Base-by-base conservation (phyloP, 768 basidiomycete genomes). In the Serendipita sp. region DNA sequence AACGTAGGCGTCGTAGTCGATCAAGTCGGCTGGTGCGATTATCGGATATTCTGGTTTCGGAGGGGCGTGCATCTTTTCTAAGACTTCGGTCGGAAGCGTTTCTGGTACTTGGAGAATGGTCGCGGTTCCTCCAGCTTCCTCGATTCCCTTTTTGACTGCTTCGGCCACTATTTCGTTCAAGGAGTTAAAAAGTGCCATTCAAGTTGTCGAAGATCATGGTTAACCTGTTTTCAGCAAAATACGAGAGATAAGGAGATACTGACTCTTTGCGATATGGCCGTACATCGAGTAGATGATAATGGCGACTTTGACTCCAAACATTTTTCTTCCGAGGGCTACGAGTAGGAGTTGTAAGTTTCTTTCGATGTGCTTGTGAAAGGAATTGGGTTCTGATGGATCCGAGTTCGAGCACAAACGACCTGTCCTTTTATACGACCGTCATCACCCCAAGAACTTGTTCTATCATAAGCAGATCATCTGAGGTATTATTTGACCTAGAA, bases 41-140 rank as follows among this genome's bases (percentile, higher is more conserved):
- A 88, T 70, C 2, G 90, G 89, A 73, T 89, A 89, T 68, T 80
- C 74, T 56, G 81, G 81, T 73, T 89, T 89, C 30, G 85, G 73
- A 7, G 85, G 81, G 2, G 88, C 89, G 66, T 85, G 74, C 83
- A 95, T 81, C 72, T 80, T 80, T 54, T 71, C 70, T 45, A 92
- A 78, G 58, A 91, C 72, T 4, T 89, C 86, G 8, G 78, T 71
- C 2, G 86, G 70, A 60, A 94, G 85, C 0, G 90, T 94, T 76
- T 94, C 92, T 62, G 83, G 70, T 66, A 94, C 80, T 78, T 81
- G 80, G 71, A 74, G 80, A 66, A 80, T 81, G 38, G 74, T 75
- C 2, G 72, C 79, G 13, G 7, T 68, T 13, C 79, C 79, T 11
- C 80, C 79, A 1, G 78, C 79, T 24, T 53, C 63, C 63, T 71